Evolutionary conservation across 2,329 filamentous ascomycete species (phyloP).

Genomic region (Xylariaceae sp.): DNA sequence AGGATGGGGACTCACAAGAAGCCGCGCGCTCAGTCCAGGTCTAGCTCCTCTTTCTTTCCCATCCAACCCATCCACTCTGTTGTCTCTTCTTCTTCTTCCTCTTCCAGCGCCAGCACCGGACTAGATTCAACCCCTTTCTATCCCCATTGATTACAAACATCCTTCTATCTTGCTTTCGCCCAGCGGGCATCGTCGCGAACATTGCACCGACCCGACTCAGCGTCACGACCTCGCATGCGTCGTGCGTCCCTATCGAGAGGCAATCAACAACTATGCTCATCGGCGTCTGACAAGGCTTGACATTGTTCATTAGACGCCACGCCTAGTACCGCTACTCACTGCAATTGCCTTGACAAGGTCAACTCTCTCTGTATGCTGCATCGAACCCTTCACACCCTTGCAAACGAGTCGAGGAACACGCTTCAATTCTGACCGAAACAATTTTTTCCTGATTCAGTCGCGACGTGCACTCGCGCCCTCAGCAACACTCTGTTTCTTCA

Average conservation of each 20-base stretch:
- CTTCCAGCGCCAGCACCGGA: slow-evolving; percentile 12
- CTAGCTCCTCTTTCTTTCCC: slow-evolving; percentile 21
- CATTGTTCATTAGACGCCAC: slow-evolving; percentile 19
- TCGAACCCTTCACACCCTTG: no score
- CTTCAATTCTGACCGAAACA: background rate
- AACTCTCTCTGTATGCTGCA: background rate
- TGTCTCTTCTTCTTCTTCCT: slow-evolving; percentile 24
- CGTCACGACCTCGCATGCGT: slow-evolving; percentile 9
- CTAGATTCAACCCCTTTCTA: slow-evolving; percentile 16
- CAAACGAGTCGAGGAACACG: background rate
- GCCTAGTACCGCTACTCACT: slow-evolving; percentile 20
- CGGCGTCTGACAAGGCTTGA: slow-evolving; percentile 26
- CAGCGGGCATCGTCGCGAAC: background rate
- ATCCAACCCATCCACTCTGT: slow-evolving; percentile 22
- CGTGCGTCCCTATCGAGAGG: slow-evolving; percentile 6
- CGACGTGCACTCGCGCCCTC: slow-evolving; percentile 8
- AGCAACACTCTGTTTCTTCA: background rate
- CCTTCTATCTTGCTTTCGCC: slow-evolving; percentile 4
- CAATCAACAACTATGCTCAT: slow-evolving; percentile 23
- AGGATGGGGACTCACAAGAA: slow-evolving; percentile 11
- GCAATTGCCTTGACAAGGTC: slow-evolving; percentile 16
- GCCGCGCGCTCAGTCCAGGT: slow-evolving; percentile 7
- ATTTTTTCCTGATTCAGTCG: slow-evolving; percentile 6
- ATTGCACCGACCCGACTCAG: slow-evolving; percentile 1
- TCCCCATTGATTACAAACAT: slow-evolving; percentile 10